A percentile compares a stretch with the other conserved stretches of the same genome.
Conservation (phyloP, 2,329 filamentous ascomycete genomes). For the Chlorencoelia australis region DNA sequence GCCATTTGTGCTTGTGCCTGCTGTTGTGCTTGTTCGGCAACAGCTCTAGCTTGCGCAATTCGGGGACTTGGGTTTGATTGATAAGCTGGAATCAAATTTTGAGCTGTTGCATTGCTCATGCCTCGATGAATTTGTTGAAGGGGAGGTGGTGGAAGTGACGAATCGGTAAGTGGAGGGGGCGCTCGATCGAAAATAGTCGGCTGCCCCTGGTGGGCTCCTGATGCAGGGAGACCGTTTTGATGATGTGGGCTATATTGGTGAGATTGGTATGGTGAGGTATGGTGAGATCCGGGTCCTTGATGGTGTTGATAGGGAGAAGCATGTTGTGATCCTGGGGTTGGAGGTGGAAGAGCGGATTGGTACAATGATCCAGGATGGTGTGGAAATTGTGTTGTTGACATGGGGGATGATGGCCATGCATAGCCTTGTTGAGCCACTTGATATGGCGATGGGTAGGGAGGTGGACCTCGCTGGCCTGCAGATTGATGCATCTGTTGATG, state of each 20-base stretch:
- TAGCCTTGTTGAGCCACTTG: constrained; percentile 34
- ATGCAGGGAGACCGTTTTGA: constrained; percentile 10
- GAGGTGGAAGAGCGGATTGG: constrained; percentile 30
- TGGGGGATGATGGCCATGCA: constrained; percentile 45
- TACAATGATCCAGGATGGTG: constrained; percentile 31
- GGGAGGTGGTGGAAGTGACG: constrained; percentile 25
- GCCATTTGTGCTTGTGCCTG: constrained; percentile 25
- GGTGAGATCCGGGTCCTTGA: constrained; percentile 22
- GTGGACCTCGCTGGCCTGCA: constrained; percentile 29
- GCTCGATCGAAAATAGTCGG: constrained; percentile 26
- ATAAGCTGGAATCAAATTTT: constrained; percentile 21
- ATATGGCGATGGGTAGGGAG: constrained; percentile 30
- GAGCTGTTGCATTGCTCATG: constrained; percentile 21
- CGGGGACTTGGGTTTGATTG: constrained; percentile 30
- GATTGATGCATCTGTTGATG: constrained; percentile 30
- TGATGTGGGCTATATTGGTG: constrained; percentile 22
- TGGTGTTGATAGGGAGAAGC: constrained; percentile 22
- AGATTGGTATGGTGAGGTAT: constrained; percentile 23
- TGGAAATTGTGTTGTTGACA: constrained; percentile 40
- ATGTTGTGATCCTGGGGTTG: constrained; percentile 24
- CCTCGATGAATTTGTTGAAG: constrained; percentile 11
- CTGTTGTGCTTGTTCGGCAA: constrained; percentile 28
- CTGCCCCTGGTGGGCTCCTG: constrained; percentile 12
- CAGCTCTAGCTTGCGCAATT: constrained; percentile 30
- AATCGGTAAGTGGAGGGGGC: constrained; percentile 27